Base-by-base conservation (phyloP, 2,329 filamentous ascomycete genomes). In the Colletotrichum sp. region DNA sequence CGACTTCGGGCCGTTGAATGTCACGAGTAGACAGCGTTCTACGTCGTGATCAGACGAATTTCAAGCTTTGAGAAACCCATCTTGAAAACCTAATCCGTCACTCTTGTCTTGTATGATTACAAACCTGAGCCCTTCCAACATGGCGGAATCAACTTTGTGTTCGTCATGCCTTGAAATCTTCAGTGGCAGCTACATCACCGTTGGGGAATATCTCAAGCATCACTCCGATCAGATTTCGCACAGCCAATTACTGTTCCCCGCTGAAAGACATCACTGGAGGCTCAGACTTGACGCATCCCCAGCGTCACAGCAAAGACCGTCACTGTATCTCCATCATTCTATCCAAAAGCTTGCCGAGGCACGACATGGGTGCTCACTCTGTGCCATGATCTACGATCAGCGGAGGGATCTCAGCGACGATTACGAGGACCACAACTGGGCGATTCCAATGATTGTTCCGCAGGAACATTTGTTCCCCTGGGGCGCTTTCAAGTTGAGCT, bases 361-460 rank as follows among this genome's bases (percentile, higher is more conserved):
- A 28, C n/a, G 15, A 13, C 24, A 60, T 60, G 57, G 26, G 5
- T 60, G 57, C 24, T 28, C 57, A 28, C 57, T 60, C 57, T 60
- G 57, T 60, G 57, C 57, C 57, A 60, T 60, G 57, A 60, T 60
- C 57, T 60, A 32, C 26, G 57, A 60, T n/a, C 57, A 60, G 30
- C 57, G 26, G 12, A 60, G 26, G n/a, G 30, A 60, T n/a, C 57
- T 60, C 57, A 60, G 24, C 26, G 57, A 60, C 15, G 30, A 60
- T 13, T 30, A 32, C 26, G 57, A 60, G 57, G 57, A 60, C 15
- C 6, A 10, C 57, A 9, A 60, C 16, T 60, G 24, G 24, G 57
- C 57, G 10, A 60, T 60, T n/a, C 57, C 57, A 32, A 8, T 66
- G 63, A n/a, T 66, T 24, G 16, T 52, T 52, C n/a, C 43, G 1